Evolutionary conservation across 1,139 yeast genomes (phyloP).

Genomic region (Lizanozyma gosingica): DNA sequence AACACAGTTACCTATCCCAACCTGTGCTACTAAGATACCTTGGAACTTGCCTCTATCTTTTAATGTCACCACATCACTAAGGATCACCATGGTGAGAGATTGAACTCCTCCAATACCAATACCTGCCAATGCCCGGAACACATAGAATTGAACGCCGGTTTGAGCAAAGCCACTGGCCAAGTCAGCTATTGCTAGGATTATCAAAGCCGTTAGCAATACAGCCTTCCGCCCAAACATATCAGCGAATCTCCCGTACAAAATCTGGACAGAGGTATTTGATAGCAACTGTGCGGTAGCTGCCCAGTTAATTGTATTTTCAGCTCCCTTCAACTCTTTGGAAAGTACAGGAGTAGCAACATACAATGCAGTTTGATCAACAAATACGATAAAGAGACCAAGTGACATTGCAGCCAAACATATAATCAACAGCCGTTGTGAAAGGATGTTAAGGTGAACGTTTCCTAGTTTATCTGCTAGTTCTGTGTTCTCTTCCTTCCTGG

Average conservation of each 20-base stretch:
- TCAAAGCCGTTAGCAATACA: conserved; percentile 25
- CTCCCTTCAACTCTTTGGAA: conserved; percentile 22
- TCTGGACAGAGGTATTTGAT: conserved; percentile 38
- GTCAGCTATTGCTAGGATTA: conserved; percentile 30
- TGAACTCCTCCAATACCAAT: conserved; percentile 39
- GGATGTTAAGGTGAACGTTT: not conserved
- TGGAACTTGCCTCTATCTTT: conserved; percentile 36
- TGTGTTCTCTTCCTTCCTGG: no score
- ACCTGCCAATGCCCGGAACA: conserved; percentile 36
- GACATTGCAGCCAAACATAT: conserved; percentile 1
- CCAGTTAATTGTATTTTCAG: conserved; percentile 36
- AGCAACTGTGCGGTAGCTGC: conserved; percentile 38
- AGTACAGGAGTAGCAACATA: conserved; percentile 36
- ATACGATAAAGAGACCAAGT: conserved; percentile 19
- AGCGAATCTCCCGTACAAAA: conserved; percentile 30
- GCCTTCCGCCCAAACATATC: conserved; percentile 40
- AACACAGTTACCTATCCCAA: conserved; percentile 44
- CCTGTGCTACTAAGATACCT: conserved; percentile 39
- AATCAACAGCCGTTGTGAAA: not conserved
- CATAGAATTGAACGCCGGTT: conserved; percentile 27
- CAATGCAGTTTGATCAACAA: conserved; percentile 33
- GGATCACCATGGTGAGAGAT: conserved; percentile 33
- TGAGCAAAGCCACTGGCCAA: conserved; percentile 33
- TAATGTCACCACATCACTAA: conserved; percentile 33
- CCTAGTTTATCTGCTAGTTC: not conserved